phyloP scores from a whole-genome alignment of 371 early-diverging fungal genomes.

The Basidiobolus meristosporus region DNA sequence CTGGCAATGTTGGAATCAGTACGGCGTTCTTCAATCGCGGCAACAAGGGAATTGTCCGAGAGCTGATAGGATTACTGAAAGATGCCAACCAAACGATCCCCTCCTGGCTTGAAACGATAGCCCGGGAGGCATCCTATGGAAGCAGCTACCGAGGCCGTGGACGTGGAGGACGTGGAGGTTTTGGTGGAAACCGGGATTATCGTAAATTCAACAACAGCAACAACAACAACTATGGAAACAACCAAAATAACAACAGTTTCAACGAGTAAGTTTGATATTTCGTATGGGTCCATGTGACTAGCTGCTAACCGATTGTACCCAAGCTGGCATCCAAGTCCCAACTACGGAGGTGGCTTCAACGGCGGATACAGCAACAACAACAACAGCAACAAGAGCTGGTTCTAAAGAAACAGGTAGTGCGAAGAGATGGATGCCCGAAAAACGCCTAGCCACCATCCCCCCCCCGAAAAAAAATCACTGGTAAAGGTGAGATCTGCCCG shows the following conservation, averaged over 20 bases:
- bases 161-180: conserved; percentile 16
- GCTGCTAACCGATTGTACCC: background rate
- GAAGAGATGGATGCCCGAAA: too few relatives aligned
- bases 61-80: conserved; percentile 68
- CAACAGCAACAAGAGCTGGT: conserved; percentile 13
- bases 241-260: background rate
- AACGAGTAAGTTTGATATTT: conserved; percentile 4
- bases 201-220: conserved; percentile 3
- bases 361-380: conserved; percentile 3
- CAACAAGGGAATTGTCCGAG: conserved; percentile 74
- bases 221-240: conserved; percentile 7
- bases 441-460: too few relatives aligned
- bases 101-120: conserved; percentile 48
- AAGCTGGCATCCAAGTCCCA: conserved; percentile 2
- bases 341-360: conserved; percentile 5
- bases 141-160: conserved; percentile 44
- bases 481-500: too few relatives aligned
- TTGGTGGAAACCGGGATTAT: conserved; percentile 8
- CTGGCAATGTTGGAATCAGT: conserved; percentile 84
- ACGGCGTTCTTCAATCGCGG: conserved; percentile 94
- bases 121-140: conserved; percentile 27
- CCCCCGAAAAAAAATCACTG: too few relatives aligned
- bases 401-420: too few relatives aligned
- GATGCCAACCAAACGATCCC: conserved; percentile 83
- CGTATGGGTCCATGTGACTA: conserved; percentile 4